These are phyloP conservation scores for Diddensiella caesifluorescens DNA, from an alignment of 805 yeast genomes.

Conservation along the genomic window DNA sequence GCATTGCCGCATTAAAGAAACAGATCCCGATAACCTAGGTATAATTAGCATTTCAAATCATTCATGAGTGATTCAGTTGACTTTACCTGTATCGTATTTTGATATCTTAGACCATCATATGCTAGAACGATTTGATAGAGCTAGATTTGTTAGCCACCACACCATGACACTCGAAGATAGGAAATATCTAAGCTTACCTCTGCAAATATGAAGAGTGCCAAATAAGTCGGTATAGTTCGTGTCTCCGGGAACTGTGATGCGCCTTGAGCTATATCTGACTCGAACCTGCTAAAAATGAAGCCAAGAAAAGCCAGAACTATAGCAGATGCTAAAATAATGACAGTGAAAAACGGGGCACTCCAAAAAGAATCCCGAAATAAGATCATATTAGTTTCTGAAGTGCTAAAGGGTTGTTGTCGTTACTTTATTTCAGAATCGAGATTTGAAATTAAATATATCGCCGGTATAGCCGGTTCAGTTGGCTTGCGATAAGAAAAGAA, in stretches of 20 bases:
- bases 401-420: too few relatives aligned
- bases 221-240: conserved; percentile 35
- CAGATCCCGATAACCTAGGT: conserved; percentile 33
- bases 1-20: conserved; percentile 39
- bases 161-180: neutral
- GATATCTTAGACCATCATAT: conserved; percentile 35
- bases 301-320: conserved; percentile 29
- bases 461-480: too few relatives aligned
- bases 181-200: conserved; percentile 19
- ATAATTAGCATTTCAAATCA: conserved; percentile 26
- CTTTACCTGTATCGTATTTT: conserved; percentile 34
- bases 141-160: conserved; percentile 8
- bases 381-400: too few relatives aligned
- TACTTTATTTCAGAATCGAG: too few relatives aligned
- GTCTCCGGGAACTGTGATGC: conserved; percentile 21
- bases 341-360: conserved; percentile 15
- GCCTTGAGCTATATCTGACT: conserved; percentile 18
- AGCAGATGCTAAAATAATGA: conserved; percentile 11
- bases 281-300: conserved; percentile 30
- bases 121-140: conserved; percentile 39
- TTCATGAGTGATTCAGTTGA: neutral
- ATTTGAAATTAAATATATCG: too few relatives aligned
- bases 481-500: too few relatives aligned
- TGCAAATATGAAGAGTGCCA: conserved; percentile 47
- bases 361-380: conserved; percentile 14